Evolutionary conservation across 345 rosid species (phyloP).

Genomic region (Hevea brasiliensis): DNA sequence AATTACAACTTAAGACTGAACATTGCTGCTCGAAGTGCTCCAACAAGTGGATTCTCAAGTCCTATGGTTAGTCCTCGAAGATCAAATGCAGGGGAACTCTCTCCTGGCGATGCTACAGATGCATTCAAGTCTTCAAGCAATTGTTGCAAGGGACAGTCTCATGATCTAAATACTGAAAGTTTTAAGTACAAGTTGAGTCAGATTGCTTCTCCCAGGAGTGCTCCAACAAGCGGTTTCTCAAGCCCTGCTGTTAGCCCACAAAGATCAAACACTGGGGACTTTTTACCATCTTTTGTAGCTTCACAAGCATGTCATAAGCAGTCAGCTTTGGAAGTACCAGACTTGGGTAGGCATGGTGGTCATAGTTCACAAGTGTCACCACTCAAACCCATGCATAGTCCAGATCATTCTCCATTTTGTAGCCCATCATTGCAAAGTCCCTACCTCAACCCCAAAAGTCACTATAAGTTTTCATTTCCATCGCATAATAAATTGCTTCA

Average conservation of each 20-base stretch:
- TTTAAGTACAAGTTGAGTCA: conserved; percentile 29
- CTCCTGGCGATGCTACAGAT: background rate
- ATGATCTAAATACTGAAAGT: conserved; percentile 31
- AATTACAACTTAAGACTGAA: conserved; percentile 34
- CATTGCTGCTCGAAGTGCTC: conserved; percentile 55
- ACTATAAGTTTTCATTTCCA: conserved; percentile 20
- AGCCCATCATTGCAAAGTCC: conserved; percentile 38
- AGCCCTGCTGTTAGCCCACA: conserved; percentile 52
- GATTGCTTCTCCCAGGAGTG: conserved; percentile 45
- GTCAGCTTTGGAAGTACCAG: conserved; percentile 28
- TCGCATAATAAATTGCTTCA: conserved; percentile 23
- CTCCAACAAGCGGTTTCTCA: conserved; percentile 52
- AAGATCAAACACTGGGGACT: conserved; percentile 28
- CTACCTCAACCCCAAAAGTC: conserved; percentile 10
- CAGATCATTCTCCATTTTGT: conserved; percentile 39
- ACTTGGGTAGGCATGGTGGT: conserved; percentile 19
- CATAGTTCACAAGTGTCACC: conserved; percentile 23
- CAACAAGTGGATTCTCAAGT: conserved; percentile 53
- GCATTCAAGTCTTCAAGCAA: conserved; percentile 17
- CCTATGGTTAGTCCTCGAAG: conserved; percentile 49
- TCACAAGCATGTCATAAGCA: conserved; percentile 14
- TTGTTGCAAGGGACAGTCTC: conserved; percentile 31
- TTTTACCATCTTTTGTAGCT: conserved; percentile 18
- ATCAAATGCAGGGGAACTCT: conserved; percentile 19
- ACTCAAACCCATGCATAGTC: conserved; percentile 24